Evolutionary conservation across 331 rosid species (phyloP).

Genomic region (Ulmus americana): DNA sequence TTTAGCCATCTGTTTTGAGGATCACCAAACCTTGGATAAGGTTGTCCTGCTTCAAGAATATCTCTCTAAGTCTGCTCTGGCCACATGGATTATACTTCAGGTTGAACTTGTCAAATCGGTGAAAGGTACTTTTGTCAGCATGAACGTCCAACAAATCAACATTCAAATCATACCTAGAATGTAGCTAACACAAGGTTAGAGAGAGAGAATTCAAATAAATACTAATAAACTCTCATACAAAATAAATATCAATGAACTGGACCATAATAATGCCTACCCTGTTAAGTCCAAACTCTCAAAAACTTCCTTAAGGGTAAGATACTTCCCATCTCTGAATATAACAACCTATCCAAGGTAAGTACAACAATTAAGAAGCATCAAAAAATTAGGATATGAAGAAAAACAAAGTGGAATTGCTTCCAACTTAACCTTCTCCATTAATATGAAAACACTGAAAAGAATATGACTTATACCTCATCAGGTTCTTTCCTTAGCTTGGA

Average conservation of each 20-base stretch:
- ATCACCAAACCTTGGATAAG: slow-evolving; percentile 76
- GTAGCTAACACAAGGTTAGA: slow-evolving; percentile 2
- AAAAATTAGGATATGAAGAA: background rate
- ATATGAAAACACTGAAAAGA: background rate
- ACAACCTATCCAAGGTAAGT: slow-evolving; percentile 53
- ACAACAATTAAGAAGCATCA: slow-evolving; percentile 19
- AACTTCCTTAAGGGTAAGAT: slow-evolving; percentile 79
- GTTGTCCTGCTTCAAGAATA: slow-evolving; percentile 85
- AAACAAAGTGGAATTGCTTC: background rate
- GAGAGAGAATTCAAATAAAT: background rate
- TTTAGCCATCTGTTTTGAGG: slow-evolving; percentile 13
- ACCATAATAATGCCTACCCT: slow-evolving; percentile 40
- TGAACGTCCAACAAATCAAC: slow-evolving; percentile 82
- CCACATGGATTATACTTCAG: slow-evolving; percentile 89
- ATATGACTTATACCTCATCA: slow-evolving; percentile 53
- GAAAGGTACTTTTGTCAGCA: slow-evolving; percentile 87
- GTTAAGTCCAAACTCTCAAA: slow-evolving; percentile 84
- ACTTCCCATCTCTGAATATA: slow-evolving; percentile 85
- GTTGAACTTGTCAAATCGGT: slow-evolving; percentile 89
- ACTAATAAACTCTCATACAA: background rate
- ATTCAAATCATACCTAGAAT: slow-evolving; percentile 66
- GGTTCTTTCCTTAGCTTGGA: slow-evolving; percentile 72
- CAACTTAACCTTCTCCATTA: slow-evolving; percentile 1
- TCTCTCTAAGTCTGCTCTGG: slow-evolving; percentile 86
- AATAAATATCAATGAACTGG: background rate